Evolutionary conservation across 1,284 basidiomycete genomes (phyloP).

Genomic region (Marasmius oreades): DNA sequence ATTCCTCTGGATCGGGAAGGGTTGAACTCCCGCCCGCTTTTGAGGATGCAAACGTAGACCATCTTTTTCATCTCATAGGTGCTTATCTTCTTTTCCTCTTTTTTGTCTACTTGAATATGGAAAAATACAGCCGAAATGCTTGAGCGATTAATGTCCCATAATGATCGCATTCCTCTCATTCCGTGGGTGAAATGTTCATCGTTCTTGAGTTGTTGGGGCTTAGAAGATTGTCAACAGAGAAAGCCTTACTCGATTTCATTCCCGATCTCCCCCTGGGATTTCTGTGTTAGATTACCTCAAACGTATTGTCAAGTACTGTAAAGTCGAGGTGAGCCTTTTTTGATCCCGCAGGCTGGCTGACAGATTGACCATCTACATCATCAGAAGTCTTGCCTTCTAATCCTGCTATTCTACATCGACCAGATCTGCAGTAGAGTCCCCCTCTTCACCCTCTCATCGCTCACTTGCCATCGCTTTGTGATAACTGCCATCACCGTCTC

Average conservation of each 20-base stretch:
- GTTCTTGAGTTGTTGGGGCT: conserved; percentile 6
- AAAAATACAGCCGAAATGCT: conserved; percentile 81
- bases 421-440: conserved; percentile 85
- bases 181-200: conserved; percentile 50
- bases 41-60: conserved; percentile 76
- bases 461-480: conserved; percentile 94
- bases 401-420: conserved; percentile 92
- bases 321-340: conserved; percentile 70
- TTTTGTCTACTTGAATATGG: conserved; percentile 12
- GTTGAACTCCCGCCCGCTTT: conserved; percentile 73
- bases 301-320: conserved; percentile 89
- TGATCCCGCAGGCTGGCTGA: neutral
- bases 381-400: conserved; percentile 85
- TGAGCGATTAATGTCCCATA: conserved; percentile 86
- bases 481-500: conserved; percentile 87
- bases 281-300: conserved; percentile 85
- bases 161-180: conserved; percentile 86
- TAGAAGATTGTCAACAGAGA: conserved; percentile 43
- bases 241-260: conserved; percentile 91
- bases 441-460: conserved; percentile 85
- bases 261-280: conserved; percentile 82
- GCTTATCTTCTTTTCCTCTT: conserved; percentile 19
- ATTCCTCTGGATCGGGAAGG: conserved; percentile 58
- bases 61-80: conserved; percentile 86
- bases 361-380: conserved; percentile 8